Conservation (phyloP, 306 rosid species). For the Cicer judaicum region DNA sequence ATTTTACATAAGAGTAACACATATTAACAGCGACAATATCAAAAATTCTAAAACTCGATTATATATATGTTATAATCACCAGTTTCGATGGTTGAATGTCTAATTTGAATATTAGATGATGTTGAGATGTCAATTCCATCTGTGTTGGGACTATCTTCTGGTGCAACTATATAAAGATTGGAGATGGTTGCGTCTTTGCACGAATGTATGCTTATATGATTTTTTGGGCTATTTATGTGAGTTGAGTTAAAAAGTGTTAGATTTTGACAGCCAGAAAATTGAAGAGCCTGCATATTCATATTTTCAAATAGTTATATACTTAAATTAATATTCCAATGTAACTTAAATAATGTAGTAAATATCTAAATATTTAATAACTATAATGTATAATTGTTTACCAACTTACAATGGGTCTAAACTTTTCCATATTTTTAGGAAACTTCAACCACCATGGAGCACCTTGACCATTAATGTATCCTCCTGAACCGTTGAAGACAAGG, state of each 20-base stretch:
- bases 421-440: not conserved
- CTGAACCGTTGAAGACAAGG: slow-evolving; percentile 47
- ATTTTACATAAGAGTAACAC: not conserved
- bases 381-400: not conserved
- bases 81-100: slow-evolving; percentile 35
- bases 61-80: slow-evolving; percentile 33
- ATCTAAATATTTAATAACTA: not conserved
- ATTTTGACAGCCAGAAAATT: slow-evolving; percentile 14
- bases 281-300: slow-evolving; percentile 42
- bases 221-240: slow-evolving; percentile 43
- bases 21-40: not conserved
- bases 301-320: not conserved
- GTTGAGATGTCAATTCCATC: slow-evolving; percentile 56
- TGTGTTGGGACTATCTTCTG: slow-evolving; percentile 59
- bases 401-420: slow-evolving; percentile 44
- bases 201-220: slow-evolving; percentile 44
- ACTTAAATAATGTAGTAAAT: not conserved
- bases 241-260: slow-evolving; percentile 36
- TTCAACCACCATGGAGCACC: slow-evolving; percentile 66
- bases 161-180: slow-evolving; percentile 48
- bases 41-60: not conserved
- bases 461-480: slow-evolving; percentile 56
- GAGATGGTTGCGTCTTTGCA: slow-evolving; percentile 29
- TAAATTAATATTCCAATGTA: not conserved
- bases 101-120: slow-evolving; percentile 42